Evolutionary conservation across 2,329 filamentous ascomycete genomes (phyloP).

Genomic region (Phialemonium atrogriseum): DNA sequence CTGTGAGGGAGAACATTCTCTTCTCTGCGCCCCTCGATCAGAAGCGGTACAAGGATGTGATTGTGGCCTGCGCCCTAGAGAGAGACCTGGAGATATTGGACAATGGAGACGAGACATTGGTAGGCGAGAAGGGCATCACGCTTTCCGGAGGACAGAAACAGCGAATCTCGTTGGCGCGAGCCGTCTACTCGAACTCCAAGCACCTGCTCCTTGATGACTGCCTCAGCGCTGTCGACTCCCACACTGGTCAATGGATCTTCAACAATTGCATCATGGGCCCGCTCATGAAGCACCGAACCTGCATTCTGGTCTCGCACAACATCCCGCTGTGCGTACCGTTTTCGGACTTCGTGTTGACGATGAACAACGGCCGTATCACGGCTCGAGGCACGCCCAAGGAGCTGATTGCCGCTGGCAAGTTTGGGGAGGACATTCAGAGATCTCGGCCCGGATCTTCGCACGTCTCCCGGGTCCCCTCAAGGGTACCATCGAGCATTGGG

Average conservation of each 20-base stretch:
- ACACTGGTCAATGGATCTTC: conserved; percentile 98
- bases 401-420: conserved; percentile 76
- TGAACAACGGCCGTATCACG: conserved; percentile 77
- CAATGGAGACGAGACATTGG: conserved; percentile 83
- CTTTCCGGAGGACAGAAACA: conserved; percentile 97
- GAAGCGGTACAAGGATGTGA: conserved; percentile 76
- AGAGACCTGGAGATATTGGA: conserved; percentile 89
- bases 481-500: conserved; percentile 66
- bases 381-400: conserved; percentile 70
- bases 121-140: conserved; percentile 95
- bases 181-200: conserved; percentile 89
- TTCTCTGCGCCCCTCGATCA: conserved; percentile 78
- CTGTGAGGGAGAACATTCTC: conserved; percentile 90
- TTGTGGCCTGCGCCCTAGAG: conserved; percentile 84
- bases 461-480: conserved; percentile 67
- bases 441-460: conserved; percentile 62
- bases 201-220: conserved; percentile 93
- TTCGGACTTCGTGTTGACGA: conserved; percentile 70
- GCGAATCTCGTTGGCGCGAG: conserved; percentile 90
- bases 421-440: conserved; percentile 72
- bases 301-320: conserved; percentile 94
- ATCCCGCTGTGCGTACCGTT: conserved; percentile 76
- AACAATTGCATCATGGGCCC: conserved; percentile 84
- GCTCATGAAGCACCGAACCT: conserved; percentile 81
- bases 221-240: conserved; percentile 91